Conservation (phyloP, 1,284 basidiomycete species). For the Papiliotrema laurentii region DNA sequence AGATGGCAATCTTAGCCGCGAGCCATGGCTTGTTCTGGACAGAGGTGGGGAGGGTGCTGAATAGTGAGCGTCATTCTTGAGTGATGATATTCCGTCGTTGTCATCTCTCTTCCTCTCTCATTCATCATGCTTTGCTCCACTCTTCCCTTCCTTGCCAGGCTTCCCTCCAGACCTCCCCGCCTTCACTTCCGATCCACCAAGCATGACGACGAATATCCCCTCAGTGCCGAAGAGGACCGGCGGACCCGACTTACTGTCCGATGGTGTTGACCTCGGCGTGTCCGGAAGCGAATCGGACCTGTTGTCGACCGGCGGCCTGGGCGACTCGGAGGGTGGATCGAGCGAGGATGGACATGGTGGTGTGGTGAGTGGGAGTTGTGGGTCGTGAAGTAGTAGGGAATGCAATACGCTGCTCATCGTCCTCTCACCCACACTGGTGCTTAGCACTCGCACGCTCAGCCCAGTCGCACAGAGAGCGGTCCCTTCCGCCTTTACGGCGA, state of each 20-base stretch:
- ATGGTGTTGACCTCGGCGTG: constrained; percentile 35
- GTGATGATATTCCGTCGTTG: background rate
- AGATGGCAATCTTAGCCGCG: constrained; percentile 34
- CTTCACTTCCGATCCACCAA: background rate
- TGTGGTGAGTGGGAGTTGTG: background rate
- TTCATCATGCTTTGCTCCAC: too few species aligned
- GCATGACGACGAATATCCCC: background rate
- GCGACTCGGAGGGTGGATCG: constrained; percentile 17
- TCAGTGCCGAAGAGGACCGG: background rate
- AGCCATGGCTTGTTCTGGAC: constrained; percentile 36
- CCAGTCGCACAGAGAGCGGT: too few species aligned
- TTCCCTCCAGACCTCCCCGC: too few species aligned
- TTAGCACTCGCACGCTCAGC: too few species aligned
- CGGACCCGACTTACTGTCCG: constrained; percentile 25
- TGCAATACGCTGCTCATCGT: too few species aligned
- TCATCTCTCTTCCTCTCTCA: too few species aligned
- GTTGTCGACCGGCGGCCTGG: constrained; percentile 10
- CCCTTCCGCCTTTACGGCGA: too few species aligned
- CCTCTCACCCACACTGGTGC: too few species aligned
- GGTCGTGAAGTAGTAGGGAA: too few species aligned
- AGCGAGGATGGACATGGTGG: constrained; percentile 30
- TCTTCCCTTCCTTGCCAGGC: background rate
- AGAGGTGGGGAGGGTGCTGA: constrained; percentile 38
- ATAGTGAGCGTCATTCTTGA: constrained; percentile 5
- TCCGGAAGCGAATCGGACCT: constrained; percentile 23